Base-by-base conservation (phyloP, 805 yeast species). In the Saccharomycopsis babjevae region DNA sequence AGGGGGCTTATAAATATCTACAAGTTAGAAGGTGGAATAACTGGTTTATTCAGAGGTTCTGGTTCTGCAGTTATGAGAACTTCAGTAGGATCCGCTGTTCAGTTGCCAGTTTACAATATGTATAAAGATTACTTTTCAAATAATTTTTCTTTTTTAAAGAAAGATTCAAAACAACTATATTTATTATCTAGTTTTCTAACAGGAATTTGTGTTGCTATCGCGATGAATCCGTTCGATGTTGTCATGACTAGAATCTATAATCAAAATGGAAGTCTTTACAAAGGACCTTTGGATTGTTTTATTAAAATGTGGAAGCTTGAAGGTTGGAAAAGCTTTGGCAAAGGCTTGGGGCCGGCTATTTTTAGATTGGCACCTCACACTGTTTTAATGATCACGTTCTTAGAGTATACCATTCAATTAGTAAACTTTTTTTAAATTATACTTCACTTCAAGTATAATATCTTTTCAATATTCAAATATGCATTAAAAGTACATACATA, bases 201-300 rank as follows among this genome's bases (percentile, higher is more conserved):
- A 7, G 99, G 99, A 54, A 71, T 91, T 50, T 97, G 97, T 67
- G 98, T 94, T 38, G 92, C 96, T 58, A 77, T 92, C 22, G 96
- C 89, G 38, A 93, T 94, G 97, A 94, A 92, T 72, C 98, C 99
- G 16, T 91, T 97, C 83, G 99, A 94, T 73, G 98, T 94, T 54
- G 81, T 94, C 58, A 77, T 94, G 74, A 94, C 99, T 1, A 83
- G 99, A 76, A 86, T 94, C 72, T 94, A 93, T 75, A 94, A 94
- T 74, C 98, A 94, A 72, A 59, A 55, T 16, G 97, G 96, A 57
- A 80, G 88, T 68, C 80, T 88, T 59, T 94, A 94, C 74, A 79
- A 76, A 58, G 96, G 96, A 10, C 96, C 97, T 1, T 66, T 91
- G 28, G 99, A 94, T 74, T 94, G 99, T 77, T 77, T 92, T 60